Conservation (phyloP, 2,329 filamentous ascomycete species). For the Xylaria digitata region DNA sequence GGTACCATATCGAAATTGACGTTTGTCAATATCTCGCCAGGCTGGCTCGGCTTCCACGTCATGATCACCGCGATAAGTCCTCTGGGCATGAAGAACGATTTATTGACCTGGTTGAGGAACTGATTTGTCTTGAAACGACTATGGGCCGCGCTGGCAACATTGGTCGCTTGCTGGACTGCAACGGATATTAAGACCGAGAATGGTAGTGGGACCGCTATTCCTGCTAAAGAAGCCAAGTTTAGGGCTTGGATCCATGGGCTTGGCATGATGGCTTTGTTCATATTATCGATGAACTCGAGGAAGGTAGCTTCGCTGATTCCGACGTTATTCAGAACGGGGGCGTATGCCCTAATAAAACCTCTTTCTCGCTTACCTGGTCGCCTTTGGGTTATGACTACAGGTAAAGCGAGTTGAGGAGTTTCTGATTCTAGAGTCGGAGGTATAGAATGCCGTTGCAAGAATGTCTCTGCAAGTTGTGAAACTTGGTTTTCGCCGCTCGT, state of each 20-base stretch:
- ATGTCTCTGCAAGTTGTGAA: background rate
- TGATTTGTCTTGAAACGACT: slow-evolving; percentile 24
- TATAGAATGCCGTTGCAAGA: background rate
- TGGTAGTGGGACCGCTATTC: slow-evolving; percentile 6
- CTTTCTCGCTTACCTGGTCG: slow-evolving; percentile 54
- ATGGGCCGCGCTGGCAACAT: slow-evolving; percentile 9
- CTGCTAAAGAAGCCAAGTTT: slow-evolving; percentile 32
- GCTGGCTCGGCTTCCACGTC: slow-evolving; percentile 18
- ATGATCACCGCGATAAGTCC: slow-evolving; percentile 20
- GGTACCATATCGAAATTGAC: slow-evolving; percentile 14
- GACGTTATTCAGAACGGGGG: slow-evolving; percentile 53
- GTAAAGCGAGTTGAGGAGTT: slow-evolving; percentile 34
- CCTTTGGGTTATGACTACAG: slow-evolving; percentile 58
- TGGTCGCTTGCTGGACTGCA: slow-evolving; percentile 9
- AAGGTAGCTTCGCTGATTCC: slow-evolving; percentile 57
- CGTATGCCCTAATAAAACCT: slow-evolving; percentile 59
- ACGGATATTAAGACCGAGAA: slow-evolving; percentile 15
- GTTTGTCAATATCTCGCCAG: slow-evolving; percentile 12
- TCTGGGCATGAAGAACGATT: slow-evolving; percentile 41
- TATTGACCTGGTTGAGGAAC: slow-evolving; percentile 20
- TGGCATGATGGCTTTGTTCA: slow-evolving; percentile 46
- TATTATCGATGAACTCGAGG: slow-evolving; percentile 55
- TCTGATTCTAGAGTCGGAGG: background rate
- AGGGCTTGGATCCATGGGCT: slow-evolving; percentile 34
- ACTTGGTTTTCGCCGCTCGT: no score